phyloP scores from a whole-genome alignment of 352 stramenopile genomes.

The Thalassiosira exigua region DNA sequence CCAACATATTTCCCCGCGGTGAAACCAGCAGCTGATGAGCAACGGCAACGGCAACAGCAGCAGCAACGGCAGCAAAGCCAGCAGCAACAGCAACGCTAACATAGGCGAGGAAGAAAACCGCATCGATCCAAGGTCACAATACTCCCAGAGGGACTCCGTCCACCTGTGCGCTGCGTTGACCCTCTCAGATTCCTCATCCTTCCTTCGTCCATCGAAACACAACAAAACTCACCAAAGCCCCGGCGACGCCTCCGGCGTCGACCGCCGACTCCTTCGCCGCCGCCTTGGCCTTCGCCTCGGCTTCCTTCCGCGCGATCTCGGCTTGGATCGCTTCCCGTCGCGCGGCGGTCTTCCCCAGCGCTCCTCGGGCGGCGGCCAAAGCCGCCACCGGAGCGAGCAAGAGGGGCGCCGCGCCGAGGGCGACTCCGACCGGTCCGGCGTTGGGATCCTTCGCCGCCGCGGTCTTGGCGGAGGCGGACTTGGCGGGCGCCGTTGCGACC shows the following conservation, averaged over 20 bases:
- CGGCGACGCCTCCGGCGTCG: constrained; percentile 65
- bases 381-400: constrained; percentile 64
- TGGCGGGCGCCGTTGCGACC: constrained; percentile 4
- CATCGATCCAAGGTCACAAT: no score
- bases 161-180: no score
- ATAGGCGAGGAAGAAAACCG: no score
- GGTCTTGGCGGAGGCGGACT: not conserved
- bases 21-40: no score
- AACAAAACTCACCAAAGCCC: constrained; percentile 65
- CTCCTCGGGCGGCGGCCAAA: constrained; percentile 59
- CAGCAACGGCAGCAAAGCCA: no score
- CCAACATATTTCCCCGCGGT: no score
- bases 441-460: constrained; percentile 61
- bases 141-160: no score
- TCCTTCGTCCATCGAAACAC: no score
- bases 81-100: no score
- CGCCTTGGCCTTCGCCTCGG: constrained; percentile 18
- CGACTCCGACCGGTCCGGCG: constrained; percentile 68
- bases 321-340: constrained; percentile 73
- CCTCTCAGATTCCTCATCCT: no score
- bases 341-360: constrained; percentile 64
- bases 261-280: constrained; percentile 43
- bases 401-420: constrained; percentile 77
- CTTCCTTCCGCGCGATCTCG: constrained; percentile 74
- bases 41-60: no score